Evolutionary conservation across 495 filamentous ascomycete genomes (phyloP).

Genomic region (Darksidea phi): DNA sequence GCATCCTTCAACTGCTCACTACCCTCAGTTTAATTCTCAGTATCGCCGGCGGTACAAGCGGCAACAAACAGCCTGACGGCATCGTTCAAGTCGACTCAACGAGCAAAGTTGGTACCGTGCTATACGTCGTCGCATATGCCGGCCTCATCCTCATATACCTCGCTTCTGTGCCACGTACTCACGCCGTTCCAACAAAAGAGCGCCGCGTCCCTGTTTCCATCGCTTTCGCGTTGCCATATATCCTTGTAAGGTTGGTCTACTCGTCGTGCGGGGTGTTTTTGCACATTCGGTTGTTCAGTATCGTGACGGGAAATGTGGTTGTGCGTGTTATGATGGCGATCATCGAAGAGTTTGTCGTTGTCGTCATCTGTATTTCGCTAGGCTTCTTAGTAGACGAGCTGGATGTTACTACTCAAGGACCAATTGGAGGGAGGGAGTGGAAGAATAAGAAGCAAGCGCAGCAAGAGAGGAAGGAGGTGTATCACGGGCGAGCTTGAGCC

Average conservation of each 20-base stretch:
- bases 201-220: slow-evolving; percentile 24
- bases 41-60: slow-evolving; percentile 32
- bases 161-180: neutral
- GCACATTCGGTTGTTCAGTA: slow-evolving; percentile 25
- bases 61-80: slow-evolving; percentile 9
- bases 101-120: slow-evolving; percentile 25
- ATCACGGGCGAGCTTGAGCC: no score
- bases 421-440: no score
- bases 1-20: slow-evolving; percentile 31
- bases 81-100: neutral
- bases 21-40: slow-evolving; percentile 34
- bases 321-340: slow-evolving; percentile 31
- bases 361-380: no score
- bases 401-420: no score
- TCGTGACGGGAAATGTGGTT: slow-evolving; percentile 22
- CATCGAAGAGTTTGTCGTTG: slow-evolving; percentile 36
- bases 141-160: slow-evolving; percentile 15
- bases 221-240: slow-evolving; percentile 28
- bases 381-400: no score
- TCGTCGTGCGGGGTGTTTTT: slow-evolving; percentile 26
- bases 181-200: slow-evolving; percentile 14
- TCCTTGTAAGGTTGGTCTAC: slow-evolving; percentile 30
- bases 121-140: slow-evolving; percentile 30
- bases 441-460: no score
- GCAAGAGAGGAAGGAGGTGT: no score